Evolutionary conservation across 352 stramenopile species (phyloP), one percentile per base, ranked within the genome.

Genomic region (Phytophthora hybrid): DNA sequence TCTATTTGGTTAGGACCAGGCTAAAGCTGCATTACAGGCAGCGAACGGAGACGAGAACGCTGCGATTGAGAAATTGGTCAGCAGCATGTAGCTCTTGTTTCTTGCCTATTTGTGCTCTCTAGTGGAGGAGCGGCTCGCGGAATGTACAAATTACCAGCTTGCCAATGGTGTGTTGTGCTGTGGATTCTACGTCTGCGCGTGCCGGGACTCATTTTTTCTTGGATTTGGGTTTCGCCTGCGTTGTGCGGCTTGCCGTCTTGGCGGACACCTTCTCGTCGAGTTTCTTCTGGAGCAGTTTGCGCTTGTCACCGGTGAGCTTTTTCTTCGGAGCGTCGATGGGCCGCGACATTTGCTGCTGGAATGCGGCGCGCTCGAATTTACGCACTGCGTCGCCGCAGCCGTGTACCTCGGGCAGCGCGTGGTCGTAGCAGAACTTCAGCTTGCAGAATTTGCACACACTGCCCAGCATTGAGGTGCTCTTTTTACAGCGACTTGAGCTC

Each of bases 21-120:
- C 87, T 9, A 87, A 91, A 68, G 68, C 82, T 37, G 91, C 89
- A 59, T 76, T 97, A 9, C 61, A 78, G 3, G 81, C 82, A 31
- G 83, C 82, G 51, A 80, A 93, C 62, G 92, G 93, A 37, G 91
- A 97, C 63, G 93, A 97, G 70, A 97, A 93, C 66, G 87, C 89
- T 16, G 91, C 91, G n/a, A 89, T 98, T 57, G 89, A 96, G 74
- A 91, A 89, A 57, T 77, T 96, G 23, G 59, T 96, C 14, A 90
- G 80, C 64, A 82, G 72, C 58, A 91, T 93, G 84, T 93, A 82
- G 74, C 56, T 21, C n/a, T n/a, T n/a, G 44, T 65, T 19, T 57
- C 44, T 51, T n/a, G 19, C 10, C 23, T 49, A 53, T 8, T 59
- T 31, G 14, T 53, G 26, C 21, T 10, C 18, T 55, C 29, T 18